Conservation (phyloP, 2,329 filamentous ascomycete species). For the Penicillium sp. region DNA sequence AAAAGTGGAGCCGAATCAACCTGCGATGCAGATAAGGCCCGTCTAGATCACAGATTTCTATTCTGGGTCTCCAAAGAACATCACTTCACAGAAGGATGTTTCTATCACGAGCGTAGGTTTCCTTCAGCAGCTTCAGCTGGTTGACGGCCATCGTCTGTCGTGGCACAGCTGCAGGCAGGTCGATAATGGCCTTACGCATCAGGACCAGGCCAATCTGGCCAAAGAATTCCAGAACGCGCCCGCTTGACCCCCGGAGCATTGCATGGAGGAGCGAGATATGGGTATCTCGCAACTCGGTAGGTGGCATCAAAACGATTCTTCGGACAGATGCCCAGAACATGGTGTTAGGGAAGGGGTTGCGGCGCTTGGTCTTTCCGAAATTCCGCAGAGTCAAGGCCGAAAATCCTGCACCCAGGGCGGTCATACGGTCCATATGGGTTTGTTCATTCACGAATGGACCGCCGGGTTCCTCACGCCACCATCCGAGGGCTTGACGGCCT, state of each 20-base stretch:
- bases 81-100: conserved; percentile 39
- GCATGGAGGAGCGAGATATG: conserved; percentile 70
- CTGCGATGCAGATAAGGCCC: not conserved
- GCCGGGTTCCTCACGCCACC: conserved; percentile 61
- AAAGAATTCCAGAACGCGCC: conserved; percentile 78
- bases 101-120: conserved; percentile 41
- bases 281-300: conserved; percentile 68
- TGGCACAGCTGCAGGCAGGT: conserved; percentile 61
- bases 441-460: conserved; percentile 67
- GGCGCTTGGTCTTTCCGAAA: conserved; percentile 68
- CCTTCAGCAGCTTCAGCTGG: conserved; percentile 41
- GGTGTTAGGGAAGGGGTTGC: conserved; percentile 74
- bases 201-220: conserved; percentile 74
- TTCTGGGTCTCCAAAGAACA: not conserved
- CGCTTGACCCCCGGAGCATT: conserved; percentile 72
- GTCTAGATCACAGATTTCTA: not conserved
- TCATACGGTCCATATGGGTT: conserved; percentile 79
- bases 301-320: conserved; percentile 73
- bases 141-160: conserved; percentile 41
- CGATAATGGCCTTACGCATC: conserved; percentile 69
- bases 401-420: conserved; percentile 79
- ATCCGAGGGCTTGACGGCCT: conserved; percentile 71
- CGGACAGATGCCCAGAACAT: conserved; percentile 83
- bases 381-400: conserved; percentile 81
- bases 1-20: too few species aligned